Evolutionary conservation across 108 stramenopile genomes (phyloP), one percentile per base, ranked within the genome.

Genomic region (Heterococcus sp.): DNA sequence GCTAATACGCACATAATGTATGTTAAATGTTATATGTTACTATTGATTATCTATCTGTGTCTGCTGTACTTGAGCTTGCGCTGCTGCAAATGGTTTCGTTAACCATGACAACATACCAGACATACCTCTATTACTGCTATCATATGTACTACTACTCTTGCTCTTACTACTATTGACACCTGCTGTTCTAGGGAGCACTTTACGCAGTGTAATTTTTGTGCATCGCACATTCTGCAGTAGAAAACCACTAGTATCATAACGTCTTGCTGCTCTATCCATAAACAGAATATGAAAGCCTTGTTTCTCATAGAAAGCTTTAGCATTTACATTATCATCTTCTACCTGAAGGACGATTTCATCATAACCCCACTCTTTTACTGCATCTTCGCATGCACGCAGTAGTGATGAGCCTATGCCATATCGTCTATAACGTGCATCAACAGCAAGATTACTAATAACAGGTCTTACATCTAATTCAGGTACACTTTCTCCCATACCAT

Each of bases 221-320:
- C 68, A 69, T 14, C 76, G 76, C 40, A 78, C 76, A 37, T 78
- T 78, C 33, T 70, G 76, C 26, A 78, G 69, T 5, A 78, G 69
- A 70, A 78, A 78, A 1, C 76, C 76, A 63, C 76, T 78, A 30
- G 76, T 78, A 63, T 78, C 76, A 37, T 78, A 78, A 40, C 76
- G 69, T 4, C 76, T 40, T 35, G 76, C 76, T 5, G 69, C 76
- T 35, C 38, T 40, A 35, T 79, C 78, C 2, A 79, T 71, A 36
- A 79, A 79, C 1, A 79, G 78, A 26, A 2, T 65, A 38, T 65
- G 3, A 66, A 72, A 79, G 1, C 78, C 78, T 71, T 38, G 31
- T 8, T 65, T 14, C 2, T 35, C 37, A 66, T 79, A 79, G 33
- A 79, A 79, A 64, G 58, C 64, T 0, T 63, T 37, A 32, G 78